Evolutionary conservation across 768 basidiomycete species (phyloP), one percentile per base, ranked within the genome.

Genomic region (Serendipita sp.): DNA sequence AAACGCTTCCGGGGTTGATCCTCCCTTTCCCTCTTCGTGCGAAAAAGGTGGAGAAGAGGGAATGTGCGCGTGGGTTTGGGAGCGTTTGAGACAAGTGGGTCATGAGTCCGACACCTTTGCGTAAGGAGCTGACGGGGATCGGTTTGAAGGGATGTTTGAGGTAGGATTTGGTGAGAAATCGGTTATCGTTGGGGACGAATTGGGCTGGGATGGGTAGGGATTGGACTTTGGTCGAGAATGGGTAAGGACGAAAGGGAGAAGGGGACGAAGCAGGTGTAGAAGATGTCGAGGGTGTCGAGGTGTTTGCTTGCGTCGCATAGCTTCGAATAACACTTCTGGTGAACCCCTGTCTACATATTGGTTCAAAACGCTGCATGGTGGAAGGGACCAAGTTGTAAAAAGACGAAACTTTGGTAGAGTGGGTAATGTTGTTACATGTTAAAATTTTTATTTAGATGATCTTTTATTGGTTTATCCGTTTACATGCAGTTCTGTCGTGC

Each of bases 1-100:
- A 73, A 67, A 97, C 85, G n/a, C 90, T 90, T 1, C 95, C 95
- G 18, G 91, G 86, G 13, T 77, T 76, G 44, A 95, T 76, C 67
- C 87, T 81, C 45, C 81, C 76, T 0, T 82, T 81, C 62, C 87
- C 86, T 44, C 80, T 78, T 60, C 85, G 78, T 43, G 84, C 83
- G 75, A 97, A 96, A 64, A 87, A 76, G 52, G 80, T 81, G 44
- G 74, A 72, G 65, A 92, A 79, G 73, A 89, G 80, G 46, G 76
- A 74, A 69, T 83, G 80, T 71, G 93, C 89, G 69, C 85, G 81
- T 29, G 81, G 81, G 43, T 83, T 79, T 36, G 81, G 83, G 4
- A 87, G 79, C 10, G 80, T 81, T 71, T 83, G 80, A 63, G 78
- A 78, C 64, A 93, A 77, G 73, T 88, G 80, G 36, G 80, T 75